Base-by-base conservation (phyloP, 176 grass and related monocot genomes). In the Oryza officinalis region DNA sequence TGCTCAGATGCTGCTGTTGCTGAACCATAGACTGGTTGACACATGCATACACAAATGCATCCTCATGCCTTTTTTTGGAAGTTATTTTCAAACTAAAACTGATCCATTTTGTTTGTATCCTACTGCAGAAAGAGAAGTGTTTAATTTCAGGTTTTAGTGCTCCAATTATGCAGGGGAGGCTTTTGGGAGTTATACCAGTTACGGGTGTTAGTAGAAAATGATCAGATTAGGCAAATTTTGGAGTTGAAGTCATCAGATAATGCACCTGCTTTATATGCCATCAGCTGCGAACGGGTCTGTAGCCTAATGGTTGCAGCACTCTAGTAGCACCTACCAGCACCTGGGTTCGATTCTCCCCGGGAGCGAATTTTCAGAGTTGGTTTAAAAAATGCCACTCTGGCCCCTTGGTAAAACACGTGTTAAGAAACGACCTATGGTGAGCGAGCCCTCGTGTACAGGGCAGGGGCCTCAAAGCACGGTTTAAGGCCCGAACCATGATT, bases 181-280 rank as follows among this genome's bases (percentile, higher is more conserved):
- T 32, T 63, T 30, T 64, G 54, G 27, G 38, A 64, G 38, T 33
- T 25, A 32, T 44, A 63, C 26, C 27, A 47, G n/a, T 73, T 71
- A 9, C 27, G n/a, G 12, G 14, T 4, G 30, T 27, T 74, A 26
- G 38, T 25, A 45, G 17, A 20, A 38, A 20, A 64, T 46, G 7
- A 25, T 33, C 2, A 2, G 69, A 82, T 64, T 82, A 25, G 18
- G 69, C 54, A 82, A 82, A 26, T 54, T 73, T 41, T 63, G 52
- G 14, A 11, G 13, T 52, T 8, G 40, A 83, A 26, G 43, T 64
- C 27, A 69, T 74, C 13, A 47, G 69, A 65, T 14, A 17, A 47
- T 25, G 28, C 18, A 74, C 57, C 26, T 47, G 26, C 59, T 83
- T 81, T 74, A 47, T 23, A 47, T 37, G 9, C 30, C 23, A 47